phyloP scores from a whole-genome alignment of 352 stramenopile species.

The Globisporangium yorkense region DNA sequence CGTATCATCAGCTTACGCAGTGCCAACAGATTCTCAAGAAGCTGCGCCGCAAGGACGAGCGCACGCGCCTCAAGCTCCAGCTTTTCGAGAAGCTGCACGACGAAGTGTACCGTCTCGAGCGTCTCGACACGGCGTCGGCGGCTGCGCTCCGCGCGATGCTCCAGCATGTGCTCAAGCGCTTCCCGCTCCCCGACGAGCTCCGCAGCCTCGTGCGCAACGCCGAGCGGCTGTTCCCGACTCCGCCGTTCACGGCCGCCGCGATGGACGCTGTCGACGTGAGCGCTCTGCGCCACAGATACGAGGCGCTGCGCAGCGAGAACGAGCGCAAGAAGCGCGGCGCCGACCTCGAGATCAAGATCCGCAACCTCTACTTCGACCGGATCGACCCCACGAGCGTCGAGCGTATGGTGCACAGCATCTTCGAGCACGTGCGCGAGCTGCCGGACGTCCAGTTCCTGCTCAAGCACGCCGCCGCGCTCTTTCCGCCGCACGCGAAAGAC shows the following conservation, averaged over 20 bases:
- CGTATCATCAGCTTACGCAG: slow-evolving; percentile 8
- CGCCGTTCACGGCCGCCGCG: slow-evolving; percentile 23
- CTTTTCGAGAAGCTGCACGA: slow-evolving; percentile 54
- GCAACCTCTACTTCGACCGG: slow-evolving; percentile 87
- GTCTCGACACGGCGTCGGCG: slow-evolving; percentile 19
- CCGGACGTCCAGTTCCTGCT: slow-evolving; percentile 82
- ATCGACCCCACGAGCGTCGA: slow-evolving; percentile 81
- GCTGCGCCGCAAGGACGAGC: slow-evolving; percentile 59
- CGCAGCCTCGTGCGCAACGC: slow-evolving; percentile 79
- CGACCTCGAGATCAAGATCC: slow-evolving; percentile 87
- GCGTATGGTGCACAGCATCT: slow-evolving; percentile 76
- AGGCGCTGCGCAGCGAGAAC: slow-evolving; percentile 35
- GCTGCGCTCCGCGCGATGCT: slow-evolving; percentile 29
- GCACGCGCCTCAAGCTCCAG: slow-evolving; percentile 44
- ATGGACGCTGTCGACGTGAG: slow-evolving; percentile 24
- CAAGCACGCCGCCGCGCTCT: slow-evolving; percentile 57
- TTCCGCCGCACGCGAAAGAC: slow-evolving; percentile 52
- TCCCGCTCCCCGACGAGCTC: slow-evolving; percentile 58
- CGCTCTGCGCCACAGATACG: slow-evolving; percentile 28
- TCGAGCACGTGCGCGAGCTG: slow-evolving; percentile 61
- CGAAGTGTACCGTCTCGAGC: slow-evolving; percentile 51
- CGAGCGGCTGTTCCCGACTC: slow-evolving; percentile 70
- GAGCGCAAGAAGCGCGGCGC: slow-evolving; percentile 75
- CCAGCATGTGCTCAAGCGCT: slow-evolving; percentile 50
- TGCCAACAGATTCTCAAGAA: slow-evolving; percentile 52